phyloP scores from a whole-genome alignment of 805 yeast species.

The Lachancea mirantina region DNA sequence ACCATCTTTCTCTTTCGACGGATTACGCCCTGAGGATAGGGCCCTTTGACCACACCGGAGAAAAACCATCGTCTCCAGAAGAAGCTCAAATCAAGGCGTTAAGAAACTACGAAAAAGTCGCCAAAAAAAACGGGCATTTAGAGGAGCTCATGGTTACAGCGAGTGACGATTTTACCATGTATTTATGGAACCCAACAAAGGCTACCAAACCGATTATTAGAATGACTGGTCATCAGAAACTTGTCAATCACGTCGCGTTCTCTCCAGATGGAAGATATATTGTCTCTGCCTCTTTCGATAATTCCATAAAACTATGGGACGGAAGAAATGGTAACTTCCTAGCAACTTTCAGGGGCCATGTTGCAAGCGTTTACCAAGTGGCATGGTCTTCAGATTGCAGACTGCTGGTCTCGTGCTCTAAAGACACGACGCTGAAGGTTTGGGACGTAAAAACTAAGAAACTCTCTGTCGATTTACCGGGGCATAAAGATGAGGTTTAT shows the following conservation, averaged over 20 bases:
- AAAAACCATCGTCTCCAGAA: slow-evolving; percentile 36
- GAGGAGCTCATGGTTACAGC: slow-evolving; percentile 94
- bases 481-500: slow-evolving; percentile 91
- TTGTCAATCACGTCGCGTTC: slow-evolving; percentile 91
- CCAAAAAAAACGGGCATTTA: slow-evolving; percentile 44
- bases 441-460: slow-evolving; percentile 91
- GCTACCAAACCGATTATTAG: slow-evolving; percentile 78
- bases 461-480: slow-evolving; percentile 84
- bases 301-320: slow-evolving; percentile 93
- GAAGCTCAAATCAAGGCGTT: slow-evolving; percentile 44
- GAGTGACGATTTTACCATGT: slow-evolving; percentile 96
- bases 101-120: slow-evolving; percentile 49
- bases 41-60: slow-evolving; percentile 71
- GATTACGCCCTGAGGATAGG: slow-evolving; percentile 85
- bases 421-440: slow-evolving; percentile 91
- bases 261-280: slow-evolving; percentile 91
- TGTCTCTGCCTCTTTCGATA: slow-evolving; percentile 92
- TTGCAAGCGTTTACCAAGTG: slow-evolving; percentile 94
- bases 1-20: slow-evolving; percentile 85
- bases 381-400: slow-evolving; percentile 97
- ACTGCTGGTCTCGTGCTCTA: slow-evolving; percentile 84
- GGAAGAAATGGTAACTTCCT: slow-evolving; percentile 86
- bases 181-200: slow-evolving; percentile 86
- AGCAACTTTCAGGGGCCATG: slow-evolving; percentile 92
- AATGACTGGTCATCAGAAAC: slow-evolving; percentile 96